Percentiles rank a stretch among this genome's conserved stretches.
Evolutionary conservation across 257 asterid genomes (phyloP).

Genomic region (Mitragyna speciosa): DNA sequence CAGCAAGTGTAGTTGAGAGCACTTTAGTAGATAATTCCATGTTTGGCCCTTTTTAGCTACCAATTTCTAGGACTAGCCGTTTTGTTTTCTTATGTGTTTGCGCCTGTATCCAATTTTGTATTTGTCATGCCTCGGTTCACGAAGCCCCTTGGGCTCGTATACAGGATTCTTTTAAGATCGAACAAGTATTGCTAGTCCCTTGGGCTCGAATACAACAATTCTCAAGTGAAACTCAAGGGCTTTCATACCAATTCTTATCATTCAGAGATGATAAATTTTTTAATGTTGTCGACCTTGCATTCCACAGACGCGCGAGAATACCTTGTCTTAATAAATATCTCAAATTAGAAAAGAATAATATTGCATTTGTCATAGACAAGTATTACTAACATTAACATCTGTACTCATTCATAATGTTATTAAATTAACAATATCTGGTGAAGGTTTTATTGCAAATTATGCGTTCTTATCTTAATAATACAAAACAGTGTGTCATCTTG

Average conservation of each 20-base stretch:
- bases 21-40: neutral
- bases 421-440: too few relatives aligned
- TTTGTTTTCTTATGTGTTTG: neutral
- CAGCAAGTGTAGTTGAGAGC: neutral
- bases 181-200: neutral
- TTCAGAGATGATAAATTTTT: neutral
- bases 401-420: too few relatives aligned
- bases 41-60: neutral
- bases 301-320: neutral
- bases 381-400: too few relatives aligned
- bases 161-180: neutral
- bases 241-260: neutral
- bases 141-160: neutral
- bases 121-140: neutral
- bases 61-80: neutral
- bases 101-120: neutral
- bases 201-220: too few relatives aligned
- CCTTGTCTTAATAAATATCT: neutral
- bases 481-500: too few relatives aligned
- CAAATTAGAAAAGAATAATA: too few relatives aligned
- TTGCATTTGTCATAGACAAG: too few relatives aligned
- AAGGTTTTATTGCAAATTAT: too few relatives aligned
- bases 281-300: neutral
- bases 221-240: too few relatives aligned
- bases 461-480: too few relatives aligned